Evolutionary conservation across 768 basidiomycete species (phyloP), one percentile per base, ranked within the genome.

Genomic region (Hydnomerulius pinastri): DNA sequence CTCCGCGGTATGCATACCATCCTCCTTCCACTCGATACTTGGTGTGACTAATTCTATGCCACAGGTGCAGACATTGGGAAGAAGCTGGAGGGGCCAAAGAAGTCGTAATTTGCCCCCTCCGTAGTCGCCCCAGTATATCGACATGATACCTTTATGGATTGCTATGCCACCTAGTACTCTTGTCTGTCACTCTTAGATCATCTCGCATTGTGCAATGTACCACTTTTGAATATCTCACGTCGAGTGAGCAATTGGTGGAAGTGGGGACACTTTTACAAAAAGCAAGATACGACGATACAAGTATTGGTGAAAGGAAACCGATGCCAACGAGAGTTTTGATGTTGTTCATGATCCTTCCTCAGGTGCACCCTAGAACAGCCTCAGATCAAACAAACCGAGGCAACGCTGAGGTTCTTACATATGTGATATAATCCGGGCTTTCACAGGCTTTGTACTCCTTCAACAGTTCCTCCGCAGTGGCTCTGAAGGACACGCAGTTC

Each of bases 391-490:
- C 7, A 20, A 39, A 33, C 25, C 0, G 17, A 1, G 1, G 4
- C 12, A 24, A 38, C 10, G 24, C 20, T 12, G 1, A 17, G 20
- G 2, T 33, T 77, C 86, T 50, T 51, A 87, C 89, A 65, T 92
- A 91, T 60, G 87, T 82, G 58, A 98, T 92, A 69, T 98, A 98
- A 63, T 96, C 92, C 9, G 91, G 80, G 63, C 87, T 94, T 72
- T 98, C 95, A 69, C 93, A 96, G 44, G 96, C 95, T 61, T 90
- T 88, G 73, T 98, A 98, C 66, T 98, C 96, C 56, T 93, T 91
- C 59, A 94, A 72, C 15, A 97, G 70, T 59, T 93, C 91, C 46
- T 92, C 87, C 25, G 89, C 91, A 17, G 88, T 90, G 5, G 88
- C 90, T 50, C 92, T 92, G 59, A 8, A 40, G 37, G 48, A 42